Evolutionary conservation across 1,139 yeast genomes (phyloP).

Genomic region (Pichia sp.): DNA sequence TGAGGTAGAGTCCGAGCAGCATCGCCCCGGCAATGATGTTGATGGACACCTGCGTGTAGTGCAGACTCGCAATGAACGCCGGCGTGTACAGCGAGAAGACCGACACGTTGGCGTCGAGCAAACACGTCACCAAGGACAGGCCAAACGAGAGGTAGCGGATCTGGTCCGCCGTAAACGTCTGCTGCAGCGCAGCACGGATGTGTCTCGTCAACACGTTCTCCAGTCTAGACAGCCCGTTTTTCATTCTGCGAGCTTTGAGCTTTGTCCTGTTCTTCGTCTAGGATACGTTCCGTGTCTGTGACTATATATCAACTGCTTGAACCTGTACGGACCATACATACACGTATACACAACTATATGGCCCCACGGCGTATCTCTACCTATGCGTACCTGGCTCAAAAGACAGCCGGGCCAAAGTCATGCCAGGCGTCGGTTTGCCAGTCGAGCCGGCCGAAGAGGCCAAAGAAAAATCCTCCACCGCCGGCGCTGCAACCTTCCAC

Average conservation of each 20-base stretch:
- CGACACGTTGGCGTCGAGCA: constrained; percentile 76
- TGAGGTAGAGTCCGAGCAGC: constrained; percentile 78
- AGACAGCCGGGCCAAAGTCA: too few relatives aligned
- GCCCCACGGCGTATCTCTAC: too few relatives aligned
- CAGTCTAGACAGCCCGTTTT: constrained; percentile 30
- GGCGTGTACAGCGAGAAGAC: constrained; percentile 77
- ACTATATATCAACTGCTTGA: neutral
- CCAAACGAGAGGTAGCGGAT: constrained; percentile 37
- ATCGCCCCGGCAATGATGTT: constrained; percentile 74
- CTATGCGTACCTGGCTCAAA: too few relatives aligned
- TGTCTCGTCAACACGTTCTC: constrained; percentile 39
- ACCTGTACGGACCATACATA: neutral
- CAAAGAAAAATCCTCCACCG: too few relatives aligned
- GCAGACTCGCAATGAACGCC: constrained; percentile 53
- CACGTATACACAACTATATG: neutral
- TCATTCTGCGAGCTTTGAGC: neutral
- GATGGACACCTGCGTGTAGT: constrained; percentile 65
- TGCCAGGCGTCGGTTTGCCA: too few relatives aligned
- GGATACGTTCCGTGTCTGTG: neutral
- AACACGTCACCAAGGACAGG: constrained; percentile 48
- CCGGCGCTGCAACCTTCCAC: too few relatives aligned
- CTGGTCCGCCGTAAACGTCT: constrained; percentile 27
- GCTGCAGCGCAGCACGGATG: constrained; percentile 33
- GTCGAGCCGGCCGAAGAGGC: too few relatives aligned
- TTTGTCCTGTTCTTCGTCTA: too few relatives aligned